Percentiles rank a stretch among this genome's conserved stretches.
phyloP scores from a whole-genome alignment of 2,329 filamentous ascomycete genomes.

The Orbilia ellipsospora region DNA sequence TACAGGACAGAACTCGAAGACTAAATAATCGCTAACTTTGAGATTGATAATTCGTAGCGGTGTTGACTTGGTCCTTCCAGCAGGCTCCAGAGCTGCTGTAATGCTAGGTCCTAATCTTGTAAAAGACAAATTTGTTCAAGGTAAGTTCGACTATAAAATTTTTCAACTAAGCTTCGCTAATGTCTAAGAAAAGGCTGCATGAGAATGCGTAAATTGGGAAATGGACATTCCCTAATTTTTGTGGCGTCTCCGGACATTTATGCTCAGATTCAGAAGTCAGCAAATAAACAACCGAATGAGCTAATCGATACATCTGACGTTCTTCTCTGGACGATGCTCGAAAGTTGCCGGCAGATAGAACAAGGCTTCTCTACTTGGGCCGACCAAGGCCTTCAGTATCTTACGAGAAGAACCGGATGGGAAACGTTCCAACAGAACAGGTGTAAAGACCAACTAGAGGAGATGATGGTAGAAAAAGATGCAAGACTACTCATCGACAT shows the following conservation, averaged over 20 bases:
- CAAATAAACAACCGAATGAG: background rate
- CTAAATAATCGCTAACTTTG: no score
- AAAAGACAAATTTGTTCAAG: slow-evolving; percentile 77
- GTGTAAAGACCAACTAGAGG: slow-evolving; percentile 63
- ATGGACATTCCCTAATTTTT: slow-evolving; percentile 73
- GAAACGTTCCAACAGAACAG: slow-evolving; percentile 57
- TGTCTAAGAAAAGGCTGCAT: slow-evolving; percentile 64
- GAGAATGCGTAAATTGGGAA: slow-evolving; percentile 75
- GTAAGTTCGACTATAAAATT: slow-evolving; percentile 61
- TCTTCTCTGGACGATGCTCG: slow-evolving; percentile 70
- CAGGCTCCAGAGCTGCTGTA: slow-evolving; percentile 62
- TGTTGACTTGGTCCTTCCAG: slow-evolving; percentile 31
- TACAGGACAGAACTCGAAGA: no score
- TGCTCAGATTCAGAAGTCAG: slow-evolving; percentile 65
- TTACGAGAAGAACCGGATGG: slow-evolving; percentile 67
- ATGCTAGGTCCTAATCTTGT: slow-evolving; percentile 74
- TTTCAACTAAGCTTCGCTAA: no score
- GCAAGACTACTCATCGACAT: background rate
- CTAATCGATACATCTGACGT: slow-evolving; percentile 68
- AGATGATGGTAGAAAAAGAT: slow-evolving; percentile 64
- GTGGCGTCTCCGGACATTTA: slow-evolving; percentile 68
- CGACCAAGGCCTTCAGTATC: slow-evolving; percentile 69
- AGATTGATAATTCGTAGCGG: slow-evolving; percentile 3
- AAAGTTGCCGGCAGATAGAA: slow-evolving; percentile 68
- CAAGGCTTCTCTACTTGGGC: slow-evolving; percentile 71